These are phyloP conservation scores for Chrysosphaeria jannelii DNA, from an alignment of 2,329 filamentous ascomycete genomes.

Conservation along the genomic window DNA sequence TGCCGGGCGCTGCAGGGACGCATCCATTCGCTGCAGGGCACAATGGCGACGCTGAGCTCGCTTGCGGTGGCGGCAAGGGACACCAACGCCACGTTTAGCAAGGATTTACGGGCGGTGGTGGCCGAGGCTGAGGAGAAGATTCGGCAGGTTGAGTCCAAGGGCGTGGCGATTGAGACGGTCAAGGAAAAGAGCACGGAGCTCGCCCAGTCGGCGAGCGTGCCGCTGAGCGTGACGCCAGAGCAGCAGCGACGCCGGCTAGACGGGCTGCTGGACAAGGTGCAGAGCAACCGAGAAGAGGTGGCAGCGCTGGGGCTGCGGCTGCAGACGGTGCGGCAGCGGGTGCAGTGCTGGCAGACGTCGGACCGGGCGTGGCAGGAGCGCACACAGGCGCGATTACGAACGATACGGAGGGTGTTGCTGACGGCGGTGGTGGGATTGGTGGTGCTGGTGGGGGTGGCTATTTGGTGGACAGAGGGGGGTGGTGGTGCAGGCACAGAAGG, in stretches of 20 bases:
- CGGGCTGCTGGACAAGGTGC: slow-evolving; percentile 28
- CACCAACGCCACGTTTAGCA: slow-evolving; percentile 25
- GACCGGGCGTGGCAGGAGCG: slow-evolving; percentile 39
- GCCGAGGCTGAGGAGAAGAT: slow-evolving; percentile 30
- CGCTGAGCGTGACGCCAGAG: slow-evolving; percentile 24
- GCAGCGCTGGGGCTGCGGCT: slow-evolving; percentile 29
- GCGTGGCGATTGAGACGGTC: not conserved
- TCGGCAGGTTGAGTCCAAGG: slow-evolving; percentile 1
- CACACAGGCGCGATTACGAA: slow-evolving; percentile 29
- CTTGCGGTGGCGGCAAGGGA: slow-evolving; percentile 30
- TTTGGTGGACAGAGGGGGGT: too few relatives aligned
- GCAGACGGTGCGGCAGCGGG: slow-evolving; percentile 27
- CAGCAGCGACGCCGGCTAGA: slow-evolving; percentile 32
- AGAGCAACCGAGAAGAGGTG: slow-evolving; percentile 26
- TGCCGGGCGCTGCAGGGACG: slow-evolving; percentile 48
- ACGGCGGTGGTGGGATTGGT: too few relatives aligned
- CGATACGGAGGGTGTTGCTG: too few relatives aligned
- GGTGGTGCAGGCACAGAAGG: too few relatives aligned
- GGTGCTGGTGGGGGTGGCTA: too few relatives aligned
- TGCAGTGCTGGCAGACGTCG: slow-evolving; percentile 35
- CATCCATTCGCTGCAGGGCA: slow-evolving; percentile 29
- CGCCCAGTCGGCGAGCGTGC: not conserved
- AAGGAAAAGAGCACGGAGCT: slow-evolving; percentile 10
- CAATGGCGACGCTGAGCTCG: slow-evolving; percentile 31
- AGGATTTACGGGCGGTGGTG: slow-evolving; percentile 26